Base-by-base conservation (phyloP, 768 basidiomycete genomes). In the Boletus subparvulus region DNA sequence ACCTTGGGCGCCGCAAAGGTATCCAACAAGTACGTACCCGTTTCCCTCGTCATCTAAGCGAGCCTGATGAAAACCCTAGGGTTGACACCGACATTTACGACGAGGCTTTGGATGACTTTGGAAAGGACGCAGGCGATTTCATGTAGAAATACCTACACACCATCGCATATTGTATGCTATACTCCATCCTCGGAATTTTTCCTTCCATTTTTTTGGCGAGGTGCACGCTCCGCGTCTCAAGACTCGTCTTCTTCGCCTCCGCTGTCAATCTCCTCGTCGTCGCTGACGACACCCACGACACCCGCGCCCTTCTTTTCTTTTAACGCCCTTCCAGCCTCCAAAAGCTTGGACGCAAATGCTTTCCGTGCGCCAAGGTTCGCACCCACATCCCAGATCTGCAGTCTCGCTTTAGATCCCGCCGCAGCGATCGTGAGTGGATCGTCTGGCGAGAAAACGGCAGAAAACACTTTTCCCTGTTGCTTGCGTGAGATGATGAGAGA, bases 381-480 rank as follows among this genome's bases (percentile, higher is more conserved):
- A 11, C 86, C 91, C 40, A 96, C 82, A 66, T 99, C 96, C 96
- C 96, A 99, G 16, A 99, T 79, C 70, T 98, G 96, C 7, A 99
- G 72, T 68, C 89, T 94, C 2, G 92, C 96, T 66, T 93, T 90
- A 3, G 93, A 95, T 13, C 97, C 97, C 32, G 90, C 96, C 4
- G 94, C 94, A 3, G 95, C 96, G 46, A 99, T 73, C 9, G 92
- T 97, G 49, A 98, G 83, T 2, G 94, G 90, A 65, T 95, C 91
- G 69, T 98, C 96, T 0, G 97, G 96, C 7, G 94, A 98, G 78
- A 89, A 98, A 0, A 82, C 79, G 0, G 88, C 80, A 7, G 94
- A 90, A 75, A 99, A 99, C 8, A 98, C 92, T 78, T 96, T 96
- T 74, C 97, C 97, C 95, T 97, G 60, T 46, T 55, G 32, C 14